Evolutionary conservation across 495 filamentous ascomycete genomes (phyloP), one percentile per base, ranked within the genome.

Genomic region (Aspergillus taichungensis): DNA sequence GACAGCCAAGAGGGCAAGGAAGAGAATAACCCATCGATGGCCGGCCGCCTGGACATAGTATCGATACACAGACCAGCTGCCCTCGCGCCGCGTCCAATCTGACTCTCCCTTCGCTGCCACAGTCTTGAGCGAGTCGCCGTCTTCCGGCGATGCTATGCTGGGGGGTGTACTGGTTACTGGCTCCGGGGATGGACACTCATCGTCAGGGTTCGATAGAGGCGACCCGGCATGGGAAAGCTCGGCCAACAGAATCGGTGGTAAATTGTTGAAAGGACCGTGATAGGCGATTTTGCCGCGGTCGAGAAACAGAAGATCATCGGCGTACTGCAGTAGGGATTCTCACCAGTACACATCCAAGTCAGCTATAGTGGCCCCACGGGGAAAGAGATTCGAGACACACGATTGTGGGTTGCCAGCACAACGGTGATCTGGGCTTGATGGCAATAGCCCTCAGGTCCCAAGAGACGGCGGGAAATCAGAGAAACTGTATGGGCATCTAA

Each of bases 61-160:
- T 1, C 9, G 8, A 13, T 49, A 49, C 13, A 49, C 38, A n/a
- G 46, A 42, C n/a, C 32, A 32, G 28, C 37, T 29, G 18, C 46
- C 46, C 6, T 18, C 13, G 8, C 40, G 37, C 28, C 45, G 14
- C 2, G 32, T 12, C 27, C 40, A 42, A 31, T 42, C 27, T 1
- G 18, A n/a, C 11, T 30, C 30, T n/a, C 10, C 11, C 29, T 45
- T 46, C 8, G 37, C 40, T n/a, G 53, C 30, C 0, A 72, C 72
- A 8, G 66, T 59, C 27, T 4, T 5, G 11, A 13, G 3, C n/a
- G 8, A 42, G 29, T 42, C 24, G 28, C 18, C 18, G 4, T 24
- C 18, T 4, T 24, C 18, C 18, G 2, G 11, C n/a, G 12, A 1
- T 32, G 8, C 6, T 14, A 38, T 30, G 1, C 13, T 8, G 13